These are phyloP conservation scores for Aspergillus biplanus DNA, from an alignment of 495 filamentous ascomycete genomes.

Conservation along the genomic window DNA sequence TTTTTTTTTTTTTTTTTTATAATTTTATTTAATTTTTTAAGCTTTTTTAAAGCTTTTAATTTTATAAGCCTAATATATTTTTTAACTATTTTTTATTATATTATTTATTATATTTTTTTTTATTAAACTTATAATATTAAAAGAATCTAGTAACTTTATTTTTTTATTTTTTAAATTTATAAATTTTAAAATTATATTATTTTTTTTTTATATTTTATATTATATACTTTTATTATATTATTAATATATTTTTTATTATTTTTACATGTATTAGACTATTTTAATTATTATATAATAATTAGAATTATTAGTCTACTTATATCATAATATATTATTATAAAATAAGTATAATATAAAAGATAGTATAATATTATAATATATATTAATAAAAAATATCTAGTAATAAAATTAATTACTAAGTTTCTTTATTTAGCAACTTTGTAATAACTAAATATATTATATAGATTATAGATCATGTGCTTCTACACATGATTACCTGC, in stretches of 20 bases:
- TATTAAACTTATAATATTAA: constrained; percentile 1
- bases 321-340: no score
- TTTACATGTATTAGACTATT: no score
- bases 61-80: not conserved
- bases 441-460: not conserved
- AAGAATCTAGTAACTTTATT: no score
- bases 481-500: no score
- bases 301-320: not conserved
- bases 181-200: not conserved
- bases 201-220: not conserved
- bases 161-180: constrained; percentile 7
- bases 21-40: not conserved
- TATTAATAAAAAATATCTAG: no score
- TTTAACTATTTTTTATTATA: not conserved
- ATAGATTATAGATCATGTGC: not conserved
- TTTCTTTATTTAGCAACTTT: not conserved
- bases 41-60: not conserved
- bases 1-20: not conserved
- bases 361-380: no score
- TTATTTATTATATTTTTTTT: constrained; percentile 1
- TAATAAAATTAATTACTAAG: no score
- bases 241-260: not conserved
- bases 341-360: no score
- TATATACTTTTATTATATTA: constrained; percentile 2
- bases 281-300: no score